Evolutionary conservation across 2,329 filamentous ascomycete species (phyloP).

Genomic region (Trichoderma polysporum): DNA sequence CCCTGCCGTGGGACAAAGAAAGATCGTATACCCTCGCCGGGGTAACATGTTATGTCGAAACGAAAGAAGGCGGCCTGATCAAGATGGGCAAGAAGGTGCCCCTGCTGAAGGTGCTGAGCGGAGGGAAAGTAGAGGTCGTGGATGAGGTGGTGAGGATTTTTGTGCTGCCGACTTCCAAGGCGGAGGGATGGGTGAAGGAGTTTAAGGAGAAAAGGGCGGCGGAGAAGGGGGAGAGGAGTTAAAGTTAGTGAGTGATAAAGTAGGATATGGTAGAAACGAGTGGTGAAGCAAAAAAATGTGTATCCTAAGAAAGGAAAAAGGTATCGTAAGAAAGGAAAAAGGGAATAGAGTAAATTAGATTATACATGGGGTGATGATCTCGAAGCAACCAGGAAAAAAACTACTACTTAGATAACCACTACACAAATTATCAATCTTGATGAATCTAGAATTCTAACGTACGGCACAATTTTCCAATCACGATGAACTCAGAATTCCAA

Average conservation of each 20-base stretch:
- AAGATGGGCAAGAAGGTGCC: constrained; percentile 86
- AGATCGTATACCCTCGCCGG: constrained; percentile 62
- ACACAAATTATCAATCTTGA: neutral
- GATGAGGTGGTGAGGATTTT: constrained; percentile 83
- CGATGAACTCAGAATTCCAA: neutral
- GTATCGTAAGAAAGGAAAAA: too few relatives aligned
- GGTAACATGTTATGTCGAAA: constrained; percentile 92
- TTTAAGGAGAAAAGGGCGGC: constrained; percentile 73
- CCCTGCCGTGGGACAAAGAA: constrained; percentile 78
- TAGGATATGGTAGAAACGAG: too few relatives aligned
- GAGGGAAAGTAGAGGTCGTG: constrained; percentile 80
- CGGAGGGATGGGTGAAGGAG: constrained; percentile 75
- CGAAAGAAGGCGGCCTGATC: constrained; percentile 71
- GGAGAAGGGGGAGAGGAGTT: constrained; percentile 37
- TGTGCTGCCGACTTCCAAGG: constrained; percentile 71
- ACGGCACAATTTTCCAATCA: neutral
- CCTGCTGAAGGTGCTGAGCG: constrained; percentile 70
- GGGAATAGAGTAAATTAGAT: neutral
- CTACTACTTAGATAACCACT: neutral
- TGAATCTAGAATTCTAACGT: neutral
- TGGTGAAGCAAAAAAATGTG: too few relatives aligned
- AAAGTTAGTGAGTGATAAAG: too few relatives aligned
- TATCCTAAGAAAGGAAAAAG: neutral
- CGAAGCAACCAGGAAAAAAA: neutral
- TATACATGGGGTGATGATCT: neutral